Base-by-base conservation (phyloP, 2,329 filamentous ascomycete species). In the Huntiella moniliformis region DNA sequence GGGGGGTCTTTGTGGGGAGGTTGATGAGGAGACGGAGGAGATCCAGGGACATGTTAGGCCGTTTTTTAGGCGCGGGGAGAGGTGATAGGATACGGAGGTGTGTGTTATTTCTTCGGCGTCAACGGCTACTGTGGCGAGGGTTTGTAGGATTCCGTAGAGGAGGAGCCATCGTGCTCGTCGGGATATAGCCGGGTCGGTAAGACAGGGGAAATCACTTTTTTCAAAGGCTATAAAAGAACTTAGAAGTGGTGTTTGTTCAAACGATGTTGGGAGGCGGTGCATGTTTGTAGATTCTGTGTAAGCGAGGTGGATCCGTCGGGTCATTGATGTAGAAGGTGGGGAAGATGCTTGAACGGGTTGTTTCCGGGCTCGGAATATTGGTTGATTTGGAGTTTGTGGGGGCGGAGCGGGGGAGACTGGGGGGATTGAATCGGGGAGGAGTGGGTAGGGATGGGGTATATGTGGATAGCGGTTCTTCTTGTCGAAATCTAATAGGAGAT, bases 401-500 rank as follows among this genome's bases (percentile, higher is more conserved):
- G 31, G 3, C 15, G 34, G 3, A 8, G 31, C 15, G 3, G 38
- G n/a, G 11, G 44, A 22, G 3, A 45, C 18, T 6, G 38, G 37
- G 0, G 63, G 58, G 31, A 67, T 65, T 0, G 67, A 66, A 38
- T 71, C 64, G 1, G 79, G 78, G 3, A 81, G 64, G 1, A 81
- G 59, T 0, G 78, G 76, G 51, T 77, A 80, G 0, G 79, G 77
- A 49, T 79, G 70, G 0, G 78, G 72, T 38, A 82, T 73, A 50
- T 80, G 75, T 3, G 77, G 77, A 54, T 73, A 78, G 5, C 68
- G 66, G 52, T 73, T 63, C 44, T 66, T 67, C 50, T 71, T 77
- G 58, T 82, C 78, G 51, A 74, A 82, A 46, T 71, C 67, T 46
- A 79, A 64, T 3, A 82, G 61, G 57, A 82, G 71, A 53, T 81